Percentiles rank a stretch among this genome's conserved stretches.
phyloP scores from a whole-genome alignment of 768 basidiomycete species.

The Boletus reticuloceps region DNA sequence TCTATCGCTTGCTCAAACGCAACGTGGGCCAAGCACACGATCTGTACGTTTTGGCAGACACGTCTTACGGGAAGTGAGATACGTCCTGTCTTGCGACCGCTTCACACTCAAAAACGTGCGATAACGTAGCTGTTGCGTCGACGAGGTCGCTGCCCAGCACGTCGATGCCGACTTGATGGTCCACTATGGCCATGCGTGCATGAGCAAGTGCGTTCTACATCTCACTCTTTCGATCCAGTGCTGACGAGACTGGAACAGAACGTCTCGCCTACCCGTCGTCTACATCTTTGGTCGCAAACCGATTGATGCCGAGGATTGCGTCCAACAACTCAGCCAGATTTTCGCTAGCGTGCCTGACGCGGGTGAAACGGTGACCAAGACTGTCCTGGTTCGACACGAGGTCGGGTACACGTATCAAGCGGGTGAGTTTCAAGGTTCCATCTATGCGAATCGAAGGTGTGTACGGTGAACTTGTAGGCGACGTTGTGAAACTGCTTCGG shows the following conservation, averaged over 20 bases:
- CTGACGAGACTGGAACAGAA: slow-evolving; percentile 44
- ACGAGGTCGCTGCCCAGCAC: slow-evolving; percentile 94
- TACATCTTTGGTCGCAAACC: slow-evolving; percentile 84
- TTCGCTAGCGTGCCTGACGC: slow-evolving; percentile 20
- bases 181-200: slow-evolving; percentile 95
- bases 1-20: slow-evolving; percentile 66
- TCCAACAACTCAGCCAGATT: slow-evolving; percentile 37
- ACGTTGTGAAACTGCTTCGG: slow-evolving; percentile 16
- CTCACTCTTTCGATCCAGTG: neutral
- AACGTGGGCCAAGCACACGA: slow-evolving; percentile 47
- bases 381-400: slow-evolving; percentile 66
- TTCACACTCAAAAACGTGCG: neutral
- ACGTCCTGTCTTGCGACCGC: neutral
- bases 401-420: slow-evolving; percentile 71
- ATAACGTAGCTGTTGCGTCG: slow-evolving; percentile 79
- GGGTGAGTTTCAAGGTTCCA: slow-evolving; percentile 38
- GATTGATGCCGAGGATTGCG: slow-evolving; percentile 56
- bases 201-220: slow-evolving; percentile 69
- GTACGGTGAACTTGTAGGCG: slow-evolving; percentile 7
- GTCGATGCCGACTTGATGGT: slow-evolving; percentile 88
- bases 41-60: slow-evolving; percentile 92
- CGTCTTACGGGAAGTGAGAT: slow-evolving; percentile 88
- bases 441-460: neutral
- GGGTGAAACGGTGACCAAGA: slow-evolving; percentile 10
- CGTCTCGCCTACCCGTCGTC: slow-evolving; percentile 82